Percentiles rank a stretch among this genome's conserved stretches.
Evolutionary conservation across 139 green algal species (phyloP).

Genomic region (Micractinium sp.): DNA sequence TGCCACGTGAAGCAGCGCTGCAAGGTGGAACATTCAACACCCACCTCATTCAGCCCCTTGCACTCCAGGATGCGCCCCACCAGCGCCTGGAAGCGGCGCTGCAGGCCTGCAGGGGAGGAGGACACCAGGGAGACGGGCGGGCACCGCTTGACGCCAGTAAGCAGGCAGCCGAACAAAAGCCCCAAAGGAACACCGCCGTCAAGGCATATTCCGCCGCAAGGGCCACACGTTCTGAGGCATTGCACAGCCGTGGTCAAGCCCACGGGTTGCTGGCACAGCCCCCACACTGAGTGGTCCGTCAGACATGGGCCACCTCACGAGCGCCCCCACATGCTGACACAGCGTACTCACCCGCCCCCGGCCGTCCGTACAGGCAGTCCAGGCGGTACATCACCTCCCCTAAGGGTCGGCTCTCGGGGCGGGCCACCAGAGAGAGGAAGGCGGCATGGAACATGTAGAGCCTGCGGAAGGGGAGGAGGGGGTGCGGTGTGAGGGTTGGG

Average conservation of each 20-base stretch:
- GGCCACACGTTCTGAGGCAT: background rate
- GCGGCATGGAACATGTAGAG: constrained; percentile 37
- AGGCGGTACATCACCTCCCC: constrained; percentile 36
- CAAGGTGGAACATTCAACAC: background rate
- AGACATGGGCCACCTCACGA: too few relatives aligned
- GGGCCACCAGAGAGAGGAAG: constrained; percentile 40
- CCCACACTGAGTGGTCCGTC: too few relatives aligned
- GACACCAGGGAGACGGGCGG: background rate
- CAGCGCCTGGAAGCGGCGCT: constrained; percentile 14
- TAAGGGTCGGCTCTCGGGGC: constrained; percentile 13
- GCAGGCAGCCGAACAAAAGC: too few relatives aligned
- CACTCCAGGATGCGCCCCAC: constrained; percentile 29
- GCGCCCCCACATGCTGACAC: background rate
- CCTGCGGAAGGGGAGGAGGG: background rate
- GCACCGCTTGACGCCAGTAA: background rate
- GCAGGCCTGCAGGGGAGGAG: constrained; percentile 5
- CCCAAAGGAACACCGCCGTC: too few relatives aligned
- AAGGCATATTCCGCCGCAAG: background rate
- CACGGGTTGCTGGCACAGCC: background rate
- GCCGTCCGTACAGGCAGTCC: constrained; percentile 41
- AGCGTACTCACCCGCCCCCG: constrained; percentile 12
- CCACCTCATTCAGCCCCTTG: background rate
- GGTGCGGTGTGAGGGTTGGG: background rate
- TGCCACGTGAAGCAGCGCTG: background rate
- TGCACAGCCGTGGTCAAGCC: background rate